Evolutionary conservation across 345 rosid species (phyloP).

Genomic region (Cardiospermum halicacabum): DNA sequence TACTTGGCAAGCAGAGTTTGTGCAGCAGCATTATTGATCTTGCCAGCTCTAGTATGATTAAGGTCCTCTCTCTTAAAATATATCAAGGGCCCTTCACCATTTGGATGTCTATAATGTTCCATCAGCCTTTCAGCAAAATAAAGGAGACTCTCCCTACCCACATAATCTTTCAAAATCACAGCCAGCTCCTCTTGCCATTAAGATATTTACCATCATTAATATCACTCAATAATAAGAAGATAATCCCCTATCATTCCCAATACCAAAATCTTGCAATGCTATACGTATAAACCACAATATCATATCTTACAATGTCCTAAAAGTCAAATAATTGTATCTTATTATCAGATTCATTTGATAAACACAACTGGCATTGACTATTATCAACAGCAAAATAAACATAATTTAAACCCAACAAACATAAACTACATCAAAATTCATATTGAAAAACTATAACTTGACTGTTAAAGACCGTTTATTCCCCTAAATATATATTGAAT

Average conservation of each 20-base stretch:
- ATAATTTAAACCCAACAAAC: too few species aligned
- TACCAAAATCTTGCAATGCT: neutral
- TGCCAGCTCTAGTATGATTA: constrained; percentile 91
- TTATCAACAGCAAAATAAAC: too few species aligned
- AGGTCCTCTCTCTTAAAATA: constrained; percentile 96
- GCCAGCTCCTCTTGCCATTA: constrained; percentile 58
- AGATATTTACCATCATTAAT: neutral
- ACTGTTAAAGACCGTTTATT: neutral
- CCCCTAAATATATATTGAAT: too few species aligned
- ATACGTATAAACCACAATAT: neutral
- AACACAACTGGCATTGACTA: neutral
- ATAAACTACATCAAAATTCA: too few species aligned
- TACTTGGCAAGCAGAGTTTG: constrained; percentile 87
- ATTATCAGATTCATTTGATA: neutral
- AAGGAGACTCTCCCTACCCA: constrained; percentile 86
- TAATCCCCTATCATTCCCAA: neutral
- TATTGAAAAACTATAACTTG: neutral
- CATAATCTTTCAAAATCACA: constrained; percentile 84
- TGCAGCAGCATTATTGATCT: constrained; percentile 85
- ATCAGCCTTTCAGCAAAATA: constrained; percentile 88
- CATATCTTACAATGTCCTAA: neutral
- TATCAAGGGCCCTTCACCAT: constrained; percentile 81
- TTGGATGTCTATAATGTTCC: constrained; percentile 61
- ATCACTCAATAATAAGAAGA: neutral
- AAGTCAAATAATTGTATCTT: neutral